phyloP scores from a whole-genome alignment of 345 rosid genomes.

The Syzygium jambos region DNA sequence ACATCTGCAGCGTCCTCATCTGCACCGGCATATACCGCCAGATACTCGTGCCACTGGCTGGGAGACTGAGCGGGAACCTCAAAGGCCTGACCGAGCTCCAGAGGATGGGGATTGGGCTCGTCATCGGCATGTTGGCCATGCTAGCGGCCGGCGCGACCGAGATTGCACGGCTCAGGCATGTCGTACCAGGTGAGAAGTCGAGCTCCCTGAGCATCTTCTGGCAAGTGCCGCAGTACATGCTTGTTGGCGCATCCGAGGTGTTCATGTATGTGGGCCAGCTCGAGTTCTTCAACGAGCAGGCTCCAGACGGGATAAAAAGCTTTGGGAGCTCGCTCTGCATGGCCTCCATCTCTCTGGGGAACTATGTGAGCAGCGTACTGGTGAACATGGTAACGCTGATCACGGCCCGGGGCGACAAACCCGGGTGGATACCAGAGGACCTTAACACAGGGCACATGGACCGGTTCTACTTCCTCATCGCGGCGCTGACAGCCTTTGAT shows the following conservation, averaged over 20 bases:
- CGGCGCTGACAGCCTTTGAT: slow-evolving; percentile 22
- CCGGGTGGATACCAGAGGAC: slow-evolving; percentile 40
- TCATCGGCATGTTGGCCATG: slow-evolving; percentile 37
- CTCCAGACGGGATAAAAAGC: slow-evolving; percentile 47
- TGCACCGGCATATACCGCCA: slow-evolving; percentile 29
- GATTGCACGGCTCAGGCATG: slow-evolving; percentile 22
- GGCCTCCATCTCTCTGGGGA: slow-evolving; percentile 44
- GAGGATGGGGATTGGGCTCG: slow-evolving; percentile 38
- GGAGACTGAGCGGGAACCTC: slow-evolving; percentile 18
- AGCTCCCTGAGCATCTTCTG: slow-evolving; percentile 37
- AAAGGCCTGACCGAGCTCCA: slow-evolving; percentile 39
- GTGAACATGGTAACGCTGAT: slow-evolving; percentile 27
- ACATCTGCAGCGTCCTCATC: slow-evolving; percentile 34
- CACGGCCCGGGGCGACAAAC: slow-evolving; percentile 18
- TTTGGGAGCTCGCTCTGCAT: slow-evolving; percentile 43
- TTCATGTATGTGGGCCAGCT: slow-evolving; percentile 46
- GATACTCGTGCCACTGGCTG: slow-evolving; percentile 27
- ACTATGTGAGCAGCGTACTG: slow-evolving; percentile 32
- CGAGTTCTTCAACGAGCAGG: slow-evolving; percentile 36
- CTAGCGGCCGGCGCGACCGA: slow-evolving; percentile 30
- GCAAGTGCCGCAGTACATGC: slow-evolving; percentile 43
- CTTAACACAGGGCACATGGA: slow-evolving; percentile 38
- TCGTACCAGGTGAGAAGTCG: slow-evolving; percentile 9
- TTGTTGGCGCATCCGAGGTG: slow-evolving; percentile 39
- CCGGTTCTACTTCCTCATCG: slow-evolving; percentile 29